phyloP scores from a whole-genome alignment of 495 filamentous ascomycete genomes.

The Neurospora tetraspora region DNA sequence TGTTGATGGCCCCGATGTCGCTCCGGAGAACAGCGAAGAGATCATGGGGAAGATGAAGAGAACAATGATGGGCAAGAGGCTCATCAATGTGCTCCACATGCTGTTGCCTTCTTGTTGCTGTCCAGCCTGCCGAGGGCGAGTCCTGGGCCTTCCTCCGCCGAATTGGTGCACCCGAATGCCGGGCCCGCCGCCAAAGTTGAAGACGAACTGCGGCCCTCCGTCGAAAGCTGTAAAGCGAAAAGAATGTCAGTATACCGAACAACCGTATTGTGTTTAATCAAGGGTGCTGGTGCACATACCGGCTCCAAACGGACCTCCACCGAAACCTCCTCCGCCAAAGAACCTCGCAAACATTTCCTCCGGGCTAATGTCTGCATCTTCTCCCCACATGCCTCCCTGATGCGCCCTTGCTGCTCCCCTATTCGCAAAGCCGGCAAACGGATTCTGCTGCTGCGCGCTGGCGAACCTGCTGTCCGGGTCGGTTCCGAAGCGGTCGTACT shows the following conservation, averaged over 20 bases:
- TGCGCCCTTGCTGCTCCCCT: conserved; percentile 30
- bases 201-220: conserved; percentile 76
- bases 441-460: conserved; percentile 45
- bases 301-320: conserved; percentile 47
- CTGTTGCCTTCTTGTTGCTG: conserved; percentile 40
- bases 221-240: conserved; percentile 38
- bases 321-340: conserved; percentile 72
- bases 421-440: conserved; percentile 65
- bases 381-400: conserved; percentile 51
- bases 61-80: conserved; percentile 73
- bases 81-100: conserved; percentile 45
- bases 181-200: conserved; percentile 79
- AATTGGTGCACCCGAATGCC: conserved; percentile 83
- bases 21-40: conserved; percentile 64
- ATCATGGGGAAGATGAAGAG: conserved; percentile 84
- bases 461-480: conserved; percentile 85
- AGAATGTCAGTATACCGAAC: conserved; percentile 1
- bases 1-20: conserved; percentile 41
- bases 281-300: conserved; percentile 2
- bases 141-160: conserved; percentile 55
- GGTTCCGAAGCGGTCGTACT: conserved; percentile 77
- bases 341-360: conserved; percentile 96
- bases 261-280: neutral
- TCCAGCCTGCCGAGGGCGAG: conserved; percentile 59
- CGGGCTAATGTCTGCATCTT: conserved; percentile 78